Evolutionary conservation across 441 rosid genomes (phyloP).

Genomic region (Populus hybrid): DNA sequence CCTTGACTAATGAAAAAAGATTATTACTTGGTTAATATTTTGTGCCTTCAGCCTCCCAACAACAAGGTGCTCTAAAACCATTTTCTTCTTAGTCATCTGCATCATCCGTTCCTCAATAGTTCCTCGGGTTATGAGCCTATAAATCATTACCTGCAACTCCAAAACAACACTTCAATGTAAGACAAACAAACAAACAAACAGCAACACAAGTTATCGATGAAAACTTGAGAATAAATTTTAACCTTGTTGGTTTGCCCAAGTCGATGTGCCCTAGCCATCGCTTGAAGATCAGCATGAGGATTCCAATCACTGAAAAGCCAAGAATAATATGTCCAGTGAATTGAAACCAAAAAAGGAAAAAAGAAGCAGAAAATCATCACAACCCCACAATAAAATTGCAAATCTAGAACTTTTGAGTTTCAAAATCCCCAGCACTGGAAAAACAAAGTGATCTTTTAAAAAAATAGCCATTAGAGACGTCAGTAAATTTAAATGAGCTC

Average conservation of each 20-base stretch:
- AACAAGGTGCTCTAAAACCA: conserved; percentile 99
- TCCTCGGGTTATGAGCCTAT: conserved; percentile 84
- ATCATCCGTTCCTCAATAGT: conserved; percentile 99
- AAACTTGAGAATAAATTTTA: conserved; percentile 13
- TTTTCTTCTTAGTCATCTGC: conserved; percentile 99
- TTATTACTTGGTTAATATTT: conserved; percentile 86
- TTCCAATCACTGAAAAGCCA: conserved; percentile 88
- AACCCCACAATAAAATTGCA: conserved; percentile 1
- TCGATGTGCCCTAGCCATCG: conserved; percentile 99
- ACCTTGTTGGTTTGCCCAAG: conserved; percentile 99
- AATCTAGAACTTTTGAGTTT: neutral
- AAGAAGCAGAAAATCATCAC: conserved; percentile 6
- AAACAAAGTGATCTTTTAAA: neutral
- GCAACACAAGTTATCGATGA: neutral
- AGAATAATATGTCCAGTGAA: conserved; percentile 7
- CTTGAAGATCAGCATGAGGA: conserved; percentile 99
- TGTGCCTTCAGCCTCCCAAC: conserved; percentile 97
- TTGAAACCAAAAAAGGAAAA: neutral
- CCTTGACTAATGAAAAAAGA: conserved; percentile 15
- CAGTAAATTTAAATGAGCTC: conserved; percentile 1
- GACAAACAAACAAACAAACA: conserved; percentile 2
- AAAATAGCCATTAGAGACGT: conserved; percentile 2
- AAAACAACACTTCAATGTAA: conserved; percentile 14
- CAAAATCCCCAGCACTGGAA: conserved; percentile 2
- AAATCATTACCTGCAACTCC: conserved; percentile 82